phyloP scores from a whole-genome alignment of 2,329 filamentous ascomycete species.

The Tolypocladium album region DNA sequence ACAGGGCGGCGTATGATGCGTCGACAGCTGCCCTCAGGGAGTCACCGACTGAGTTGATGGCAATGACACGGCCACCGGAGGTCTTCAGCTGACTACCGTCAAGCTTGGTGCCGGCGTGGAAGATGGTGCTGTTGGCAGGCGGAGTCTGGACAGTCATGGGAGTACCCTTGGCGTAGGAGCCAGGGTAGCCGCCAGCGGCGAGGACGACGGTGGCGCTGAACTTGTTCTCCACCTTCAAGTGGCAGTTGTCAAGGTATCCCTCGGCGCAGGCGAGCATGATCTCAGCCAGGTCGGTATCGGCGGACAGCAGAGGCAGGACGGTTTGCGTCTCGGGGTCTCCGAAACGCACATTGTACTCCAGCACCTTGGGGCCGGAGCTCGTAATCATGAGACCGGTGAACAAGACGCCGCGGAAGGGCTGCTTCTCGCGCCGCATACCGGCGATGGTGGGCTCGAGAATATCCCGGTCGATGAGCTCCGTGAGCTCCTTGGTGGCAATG shows the following conservation, averaged over 20 bases:
- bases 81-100: conserved; percentile 56
- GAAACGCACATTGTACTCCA: conserved; percentile 91
- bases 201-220: conserved; percentile 91
- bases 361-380: conserved; percentile 63
- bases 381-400: conserved; percentile 96
- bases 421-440: conserved; percentile 74
- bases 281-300: conserved; percentile 74
- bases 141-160: conserved; percentile 39
- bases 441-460: conserved; percentile 85
- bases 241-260: conserved; percentile 59
- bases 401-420: conserved; percentile 62
- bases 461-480: conserved; percentile 66
- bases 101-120: conserved; percentile 82
- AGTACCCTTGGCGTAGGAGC: conserved; percentile 70
- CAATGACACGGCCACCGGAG: conserved; percentile 84
- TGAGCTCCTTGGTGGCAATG: conserved; percentile 63
- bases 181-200: conserved; percentile 84
- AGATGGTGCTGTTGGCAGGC: conserved; percentile 52
- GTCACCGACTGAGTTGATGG: conserved; percentile 65
- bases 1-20: conserved; percentile 77
- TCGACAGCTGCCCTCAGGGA: conserved; percentile 74
- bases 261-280: conserved; percentile 79
- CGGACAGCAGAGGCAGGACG: conserved; percentile 64
- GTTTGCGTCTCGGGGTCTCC: conserved; percentile 90
- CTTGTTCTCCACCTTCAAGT: conserved; percentile 54